Percentiles rank a stretch among this genome's conserved stretches.
Evolutionary conservation across 176 grass and related monocot genomes (phyloP).

Genomic region (Eragrostis nindensis): DNA sequence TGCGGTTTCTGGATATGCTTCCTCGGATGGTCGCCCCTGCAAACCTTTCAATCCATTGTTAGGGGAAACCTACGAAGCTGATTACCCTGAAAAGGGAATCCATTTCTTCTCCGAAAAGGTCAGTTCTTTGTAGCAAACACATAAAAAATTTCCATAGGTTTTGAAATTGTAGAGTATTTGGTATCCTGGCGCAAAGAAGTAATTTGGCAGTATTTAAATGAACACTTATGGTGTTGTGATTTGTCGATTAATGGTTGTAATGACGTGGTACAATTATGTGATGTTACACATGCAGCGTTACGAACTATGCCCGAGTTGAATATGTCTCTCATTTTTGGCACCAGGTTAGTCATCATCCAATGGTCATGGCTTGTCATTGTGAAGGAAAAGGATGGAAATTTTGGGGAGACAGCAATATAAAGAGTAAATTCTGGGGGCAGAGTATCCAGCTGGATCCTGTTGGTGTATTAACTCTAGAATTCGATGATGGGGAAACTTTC

Average conservation of each 20-base stretch:
- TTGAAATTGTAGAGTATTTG: neutral
- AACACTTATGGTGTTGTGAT: too few relatives aligned
- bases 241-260: too few relatives aligned
- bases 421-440: slow-evolving; percentile 64
- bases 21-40: slow-evolving; percentile 56
- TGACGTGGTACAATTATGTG: slow-evolving; percentile 1
- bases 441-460: slow-evolving; percentile 69
- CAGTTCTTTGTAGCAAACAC: neutral
- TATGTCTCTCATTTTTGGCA: slow-evolving; percentile 3
- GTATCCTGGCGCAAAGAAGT: neutral
- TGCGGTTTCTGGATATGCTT: slow-evolving; percentile 65
- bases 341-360: slow-evolving; percentile 61
- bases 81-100: slow-evolving; percentile 60
- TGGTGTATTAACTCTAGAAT: slow-evolving; percentile 59
- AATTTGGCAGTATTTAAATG: neutral
- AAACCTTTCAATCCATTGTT: slow-evolving; percentile 66
- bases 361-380: slow-evolving; percentile 66
- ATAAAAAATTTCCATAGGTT: neutral
- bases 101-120: slow-evolving; percentile 68
- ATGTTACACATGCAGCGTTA: neutral
- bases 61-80: slow-evolving; percentile 70
- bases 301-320: neutral
- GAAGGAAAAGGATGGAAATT: slow-evolving; percentile 69
- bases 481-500: slow-evolving; percentile 68
- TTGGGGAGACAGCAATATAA: slow-evolving; percentile 71